Evolutionary conservation across 192 early-diverging fungal genomes (phyloP).

Genomic region (Piromyces finnis): DNA sequence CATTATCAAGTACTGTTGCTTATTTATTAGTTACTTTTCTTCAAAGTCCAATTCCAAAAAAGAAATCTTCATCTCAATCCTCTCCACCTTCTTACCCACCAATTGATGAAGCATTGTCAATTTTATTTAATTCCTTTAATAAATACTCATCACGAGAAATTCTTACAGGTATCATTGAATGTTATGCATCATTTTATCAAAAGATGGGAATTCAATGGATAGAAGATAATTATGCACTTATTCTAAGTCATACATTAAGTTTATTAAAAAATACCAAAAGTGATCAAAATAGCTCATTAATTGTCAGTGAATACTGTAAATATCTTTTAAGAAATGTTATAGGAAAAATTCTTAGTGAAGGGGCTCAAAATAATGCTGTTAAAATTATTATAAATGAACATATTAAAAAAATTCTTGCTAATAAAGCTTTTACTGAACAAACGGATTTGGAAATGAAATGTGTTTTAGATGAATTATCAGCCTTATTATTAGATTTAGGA

Average conservation of each 20-base stretch:
- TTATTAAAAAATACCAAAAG: slow-evolving; percentile 28
- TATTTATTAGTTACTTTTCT: neutral
- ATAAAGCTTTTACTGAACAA: slow-evolving; percentile 2
- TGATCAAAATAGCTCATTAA: slow-evolving; percentile 29
- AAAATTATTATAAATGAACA: slow-evolving; percentile 36
- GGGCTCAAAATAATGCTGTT: slow-evolving; percentile 51
- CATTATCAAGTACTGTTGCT: neutral
- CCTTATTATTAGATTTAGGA: slow-evolving; percentile 58
- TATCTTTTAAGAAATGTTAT: slow-evolving; percentile 57
- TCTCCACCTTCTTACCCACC: slow-evolving; percentile 3
- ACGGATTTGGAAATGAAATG: slow-evolving; percentile 42
- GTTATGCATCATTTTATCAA: slow-evolving; percentile 53
- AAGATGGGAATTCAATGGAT: slow-evolving; percentile 50
- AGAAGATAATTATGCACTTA: slow-evolving; percentile 50
- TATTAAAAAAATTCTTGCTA: slow-evolving; percentile 33
- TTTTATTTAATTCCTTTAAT: slow-evolving; percentile 43
- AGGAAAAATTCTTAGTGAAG: slow-evolving; percentile 57
- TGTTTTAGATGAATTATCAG: slow-evolving; percentile 52
- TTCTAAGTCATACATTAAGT: slow-evolving; percentile 47
- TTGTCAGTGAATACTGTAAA: slow-evolving; percentile 34
- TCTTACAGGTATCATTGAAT: slow-evolving; percentile 58
- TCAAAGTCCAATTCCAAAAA: slow-evolving; percentile 1
- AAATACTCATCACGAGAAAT: slow-evolving; percentile 43
- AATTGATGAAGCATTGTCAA: slow-evolving; percentile 45
- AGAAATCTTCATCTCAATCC: slow-evolving; percentile 7